phyloP scores from a whole-genome alignment of 23 red algal species.

The Gracilaria gracilis region DNA sequence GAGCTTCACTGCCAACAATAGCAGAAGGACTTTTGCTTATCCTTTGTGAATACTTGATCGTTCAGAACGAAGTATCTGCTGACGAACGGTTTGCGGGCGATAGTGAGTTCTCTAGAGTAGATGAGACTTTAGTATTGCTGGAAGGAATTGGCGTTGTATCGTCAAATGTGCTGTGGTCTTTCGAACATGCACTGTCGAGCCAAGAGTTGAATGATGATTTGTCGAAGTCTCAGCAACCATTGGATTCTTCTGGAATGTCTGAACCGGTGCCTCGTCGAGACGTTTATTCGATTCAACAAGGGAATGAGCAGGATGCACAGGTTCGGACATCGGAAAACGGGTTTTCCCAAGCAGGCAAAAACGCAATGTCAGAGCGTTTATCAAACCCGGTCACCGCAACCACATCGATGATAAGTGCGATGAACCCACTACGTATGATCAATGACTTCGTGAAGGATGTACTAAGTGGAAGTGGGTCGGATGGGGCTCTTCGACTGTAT shows the following conservation, averaged over 20 bases:
- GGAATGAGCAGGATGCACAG: neutral
- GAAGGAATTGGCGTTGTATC: conserved; percentile 55
- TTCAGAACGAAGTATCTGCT: conserved; percentile 29
- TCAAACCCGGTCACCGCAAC: conserved; percentile 26
- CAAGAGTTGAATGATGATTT: conserved; percentile 51
- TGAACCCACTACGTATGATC: conserved; percentile 77
- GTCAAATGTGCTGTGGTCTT: conserved; percentile 59
- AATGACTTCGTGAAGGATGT: conserved; percentile 85
- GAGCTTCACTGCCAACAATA: conserved; percentile 47
- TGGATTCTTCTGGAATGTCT: neutral
- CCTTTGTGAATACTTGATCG: conserved; percentile 39
- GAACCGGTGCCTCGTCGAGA: neutral
- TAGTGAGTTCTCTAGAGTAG: conserved; percentile 76
- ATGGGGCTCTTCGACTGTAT: conserved; percentile 44
- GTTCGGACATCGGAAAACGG: conserved; percentile 17
- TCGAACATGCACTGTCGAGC: conserved; percentile 63
- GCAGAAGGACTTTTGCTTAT: conserved; percentile 57
- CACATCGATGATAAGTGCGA: conserved; percentile 62
- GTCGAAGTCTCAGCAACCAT: neutral
- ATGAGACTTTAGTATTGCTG: conserved; percentile 69
- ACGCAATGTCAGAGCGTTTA: neutral
- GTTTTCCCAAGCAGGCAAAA: neutral
- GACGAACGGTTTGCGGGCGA: conserved; percentile 31
- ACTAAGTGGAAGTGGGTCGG: conserved; percentile 55
- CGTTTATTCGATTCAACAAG: neutral